phyloP scores from a whole-genome alignment of 768 basidiomycete genomes.

The Lactarius sanguifluus region DNA sequence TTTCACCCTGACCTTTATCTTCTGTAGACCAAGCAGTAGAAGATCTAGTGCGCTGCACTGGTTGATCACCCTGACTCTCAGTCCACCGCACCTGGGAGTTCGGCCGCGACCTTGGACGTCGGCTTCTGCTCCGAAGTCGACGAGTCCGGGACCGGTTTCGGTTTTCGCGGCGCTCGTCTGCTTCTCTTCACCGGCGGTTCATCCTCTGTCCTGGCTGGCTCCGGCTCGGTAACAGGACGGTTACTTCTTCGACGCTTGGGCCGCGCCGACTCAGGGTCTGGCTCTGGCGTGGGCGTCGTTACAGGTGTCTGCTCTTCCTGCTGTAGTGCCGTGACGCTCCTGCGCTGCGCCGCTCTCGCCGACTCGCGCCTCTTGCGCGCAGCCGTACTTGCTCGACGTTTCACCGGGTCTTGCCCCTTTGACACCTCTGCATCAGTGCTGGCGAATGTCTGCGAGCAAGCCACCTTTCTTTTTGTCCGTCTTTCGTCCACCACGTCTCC shows the following conservation, averaged over 20 bases:
- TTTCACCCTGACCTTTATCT: conserved; percentile 54
- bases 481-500: conserved; percentile 52
- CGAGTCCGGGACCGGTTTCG: conserved; percentile 1
- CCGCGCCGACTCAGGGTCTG: conserved; percentile 44
- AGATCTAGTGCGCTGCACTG: conserved; percentile 3
- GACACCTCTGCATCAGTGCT: conserved; percentile 59
- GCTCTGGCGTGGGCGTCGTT: conserved; percentile 69
- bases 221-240: conserved; percentile 33
- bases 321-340: conserved; percentile 34
- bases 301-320: conserved; percentile 52
- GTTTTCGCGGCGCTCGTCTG: conserved; percentile 1
- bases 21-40: conserved; percentile 58
- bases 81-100: not conserved
- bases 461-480: conserved; percentile 79
- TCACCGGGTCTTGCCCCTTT: conserved; percentile 28
- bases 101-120: conserved; percentile 4
- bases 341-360: conserved; percentile 20
- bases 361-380: conserved; percentile 20
- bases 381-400: conserved; percentile 21
- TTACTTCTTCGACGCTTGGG: conserved; percentile 35
- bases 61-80: conserved; percentile 7
- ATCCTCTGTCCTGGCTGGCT: conserved; percentile 17
- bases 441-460: conserved; percentile 74
- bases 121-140: conserved; percentile 8
- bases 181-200: conserved; percentile 21